phyloP scores from a whole-genome alignment of 2,329 filamentous ascomycete genomes.

The Pyrenochaeta sp. region DNA sequence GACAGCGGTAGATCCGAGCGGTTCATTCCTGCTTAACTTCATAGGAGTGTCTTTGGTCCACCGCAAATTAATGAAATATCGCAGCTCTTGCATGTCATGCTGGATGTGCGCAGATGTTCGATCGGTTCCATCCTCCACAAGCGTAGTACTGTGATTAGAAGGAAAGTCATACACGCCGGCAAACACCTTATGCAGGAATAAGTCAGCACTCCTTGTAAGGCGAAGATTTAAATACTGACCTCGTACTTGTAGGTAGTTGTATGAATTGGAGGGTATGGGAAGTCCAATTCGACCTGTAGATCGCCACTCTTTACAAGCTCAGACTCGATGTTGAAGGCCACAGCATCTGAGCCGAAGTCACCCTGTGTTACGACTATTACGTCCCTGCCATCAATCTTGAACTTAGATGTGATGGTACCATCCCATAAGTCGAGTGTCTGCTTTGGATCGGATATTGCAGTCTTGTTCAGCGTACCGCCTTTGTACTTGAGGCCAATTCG shows the following conservation, averaged over 20 bases:
- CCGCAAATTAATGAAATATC: conserved; percentile 52
- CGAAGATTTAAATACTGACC: conserved; percentile 7
- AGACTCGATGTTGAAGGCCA: conserved; percentile 56
- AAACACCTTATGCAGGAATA: conserved; percentile 57
- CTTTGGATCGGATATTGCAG: conserved; percentile 16
- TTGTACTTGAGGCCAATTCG: conserved; percentile 56
- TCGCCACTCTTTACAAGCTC: conserved; percentile 49
- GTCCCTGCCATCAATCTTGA: conserved; percentile 50
- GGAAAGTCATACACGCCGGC: conserved; percentile 61
- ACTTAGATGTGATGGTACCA: conserved; percentile 56
- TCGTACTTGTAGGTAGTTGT: conserved; percentile 36
- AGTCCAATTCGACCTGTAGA: conserved; percentile 61
- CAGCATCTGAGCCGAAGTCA: conserved; percentile 56
- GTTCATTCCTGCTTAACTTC: conserved; percentile 43
- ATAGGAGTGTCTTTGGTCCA: conserved; percentile 51
- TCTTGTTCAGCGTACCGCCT: conserved; percentile 35
- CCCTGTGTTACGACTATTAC: conserved; percentile 57
- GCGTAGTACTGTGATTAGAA: conserved; percentile 52
- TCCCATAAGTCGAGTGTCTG: conserved; percentile 61
- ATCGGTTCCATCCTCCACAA: conserved; percentile 35
- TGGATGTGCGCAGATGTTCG: conserved; percentile 51
- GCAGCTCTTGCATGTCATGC: conserved; percentile 54
- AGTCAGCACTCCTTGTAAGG: neutral
- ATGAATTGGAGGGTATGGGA: conserved; percentile 56
- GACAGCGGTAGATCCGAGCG: conserved; percentile 53